Conservation (phyloP, 2,329 filamentous ascomycete species). For the Colletotrichum simmondsii region DNA sequence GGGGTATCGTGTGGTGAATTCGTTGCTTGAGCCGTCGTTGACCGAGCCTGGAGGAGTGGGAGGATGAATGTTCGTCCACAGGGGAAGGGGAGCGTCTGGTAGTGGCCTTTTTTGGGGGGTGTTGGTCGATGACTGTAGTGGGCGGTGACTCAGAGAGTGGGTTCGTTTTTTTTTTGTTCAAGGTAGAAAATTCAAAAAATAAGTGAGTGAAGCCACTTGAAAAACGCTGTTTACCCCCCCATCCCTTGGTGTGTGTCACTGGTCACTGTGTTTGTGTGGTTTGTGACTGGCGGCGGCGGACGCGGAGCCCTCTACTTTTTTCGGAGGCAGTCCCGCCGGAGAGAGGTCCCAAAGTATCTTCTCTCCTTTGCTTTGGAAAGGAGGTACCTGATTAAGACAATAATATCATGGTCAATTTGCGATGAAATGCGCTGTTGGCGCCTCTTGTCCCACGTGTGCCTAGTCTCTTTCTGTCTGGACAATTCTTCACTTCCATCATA, state of each 20-base stretch:
- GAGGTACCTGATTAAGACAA: neutral
- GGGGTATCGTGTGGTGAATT: conserved; percentile 26
- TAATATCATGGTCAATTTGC: conserved; percentile 1
- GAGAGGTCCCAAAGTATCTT: neutral
- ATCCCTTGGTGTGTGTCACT: neutral
- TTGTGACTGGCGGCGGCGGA: neutral
- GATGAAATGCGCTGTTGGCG: neutral
- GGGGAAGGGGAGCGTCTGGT: conserved; percentile 23
- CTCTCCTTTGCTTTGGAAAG: neutral
- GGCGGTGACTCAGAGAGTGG: conserved; percentile 28
- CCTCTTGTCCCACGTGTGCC: conserved; percentile 2
- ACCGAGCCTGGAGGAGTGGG: conserved; percentile 22
- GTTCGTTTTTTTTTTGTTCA: neutral
- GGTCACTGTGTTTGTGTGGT: neutral
- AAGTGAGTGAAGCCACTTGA: neutral
- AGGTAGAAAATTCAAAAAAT: neutral
- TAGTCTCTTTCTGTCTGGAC: neutral
- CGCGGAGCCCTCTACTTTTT: neutral
- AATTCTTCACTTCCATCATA: neutral
- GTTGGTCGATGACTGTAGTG: neutral
- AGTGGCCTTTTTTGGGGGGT: conserved; percentile 17
- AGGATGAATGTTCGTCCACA: conserved; percentile 35
- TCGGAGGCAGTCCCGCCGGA: conserved; percentile 26
- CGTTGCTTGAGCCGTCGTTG: conserved; percentile 34
- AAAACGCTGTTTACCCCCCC: neutral